These are phyloP conservation scores for Xylaria sp. DNA, from an alignment of 2,329 filamentous ascomycete species.

Conservation along the genomic window DNA sequence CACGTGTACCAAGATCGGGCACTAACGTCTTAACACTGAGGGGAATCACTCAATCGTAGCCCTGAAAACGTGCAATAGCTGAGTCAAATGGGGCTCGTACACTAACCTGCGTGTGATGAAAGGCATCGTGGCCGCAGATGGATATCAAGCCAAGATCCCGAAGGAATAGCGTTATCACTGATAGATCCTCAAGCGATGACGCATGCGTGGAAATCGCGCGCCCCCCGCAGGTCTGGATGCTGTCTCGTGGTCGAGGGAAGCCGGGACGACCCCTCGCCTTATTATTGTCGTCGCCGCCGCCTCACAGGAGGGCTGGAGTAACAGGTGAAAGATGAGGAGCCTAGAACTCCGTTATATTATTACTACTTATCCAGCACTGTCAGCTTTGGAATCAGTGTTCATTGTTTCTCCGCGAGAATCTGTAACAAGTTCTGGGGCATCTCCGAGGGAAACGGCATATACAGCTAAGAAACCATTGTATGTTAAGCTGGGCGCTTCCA, in stretches of 20 bases:
- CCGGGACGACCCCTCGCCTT: neutral
- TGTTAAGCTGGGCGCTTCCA: neutral
- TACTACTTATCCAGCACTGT: neutral
- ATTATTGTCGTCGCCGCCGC: neutral
- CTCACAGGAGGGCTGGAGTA: neutral
- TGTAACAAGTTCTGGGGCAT: neutral
- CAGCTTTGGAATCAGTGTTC: slow-evolving; percentile 2
- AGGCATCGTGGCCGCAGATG: neutral
- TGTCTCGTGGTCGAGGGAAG: neutral
- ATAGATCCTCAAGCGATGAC: neutral
- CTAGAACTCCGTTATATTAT: slow-evolving; percentile 2
- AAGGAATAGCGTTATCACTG: slow-evolving; percentile 10
- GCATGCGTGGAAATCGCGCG: neutral
- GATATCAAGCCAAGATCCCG: slow-evolving; percentile 12
- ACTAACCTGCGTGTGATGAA: neutral
- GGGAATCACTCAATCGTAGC: neutral
- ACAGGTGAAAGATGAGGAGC: slow-evolving; percentile 16
- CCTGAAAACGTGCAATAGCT: neutral
- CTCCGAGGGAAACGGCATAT: neutral
- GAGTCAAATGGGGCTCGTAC: neutral
- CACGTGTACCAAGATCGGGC: neutral
- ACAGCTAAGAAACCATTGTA: slow-evolving; percentile 7
- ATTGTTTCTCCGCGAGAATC: slow-evolving; percentile 4
- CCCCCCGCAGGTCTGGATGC: neutral
- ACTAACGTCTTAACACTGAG: neutral